Conservation (phyloP, 2,329 filamentous ascomycete genomes). For the Xylariaceae sp. region DNA sequence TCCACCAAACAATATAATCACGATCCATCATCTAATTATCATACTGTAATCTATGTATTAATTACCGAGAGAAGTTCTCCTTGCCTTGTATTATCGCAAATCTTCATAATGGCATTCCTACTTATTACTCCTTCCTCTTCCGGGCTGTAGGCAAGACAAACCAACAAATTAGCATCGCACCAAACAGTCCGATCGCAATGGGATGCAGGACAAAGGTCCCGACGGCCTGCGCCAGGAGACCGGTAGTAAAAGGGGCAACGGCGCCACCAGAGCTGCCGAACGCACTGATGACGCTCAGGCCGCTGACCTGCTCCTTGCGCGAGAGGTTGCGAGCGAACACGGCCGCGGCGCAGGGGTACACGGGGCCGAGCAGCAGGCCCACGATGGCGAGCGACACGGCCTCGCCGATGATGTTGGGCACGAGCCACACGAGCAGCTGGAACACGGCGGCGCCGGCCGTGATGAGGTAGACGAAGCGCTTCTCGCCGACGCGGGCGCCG, state of each 20-base stretch:
- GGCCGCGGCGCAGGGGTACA: conserved; percentile 76
- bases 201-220: conserved; percentile 71
- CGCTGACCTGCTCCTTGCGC: conserved; percentile 64
- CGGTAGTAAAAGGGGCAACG: conserved; percentile 69
- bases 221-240: conserved; percentile 64
- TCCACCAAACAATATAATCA: too few relatives aligned
- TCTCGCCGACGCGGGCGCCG: conserved; percentile 73
- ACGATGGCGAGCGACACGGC: conserved; percentile 72
- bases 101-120: background rate
- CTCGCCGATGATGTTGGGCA: conserved; percentile 76
- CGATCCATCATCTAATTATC: too few relatives aligned
- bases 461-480: conserved; percentile 68
- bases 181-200: conserved; percentile 70
- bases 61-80: background rate
- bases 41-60: too few relatives aligned
- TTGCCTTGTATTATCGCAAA: background rate
- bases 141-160: conserved; percentile 59
- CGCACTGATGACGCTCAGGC: conserved; percentile 70
- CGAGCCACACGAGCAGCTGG: conserved; percentile 78
- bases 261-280: conserved; percentile 74
- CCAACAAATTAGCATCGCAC: conserved; percentile 70
- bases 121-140: conserved; percentile 69
- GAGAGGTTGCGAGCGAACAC: conserved; percentile 68
- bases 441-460: conserved; percentile 67
- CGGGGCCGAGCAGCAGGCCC: conserved; percentile 76